Evolutionary conservation across 768 basidiomycete genomes (phyloP), one percentile per base, ranked within the genome.

Genomic region (Panus rudis): DNA sequence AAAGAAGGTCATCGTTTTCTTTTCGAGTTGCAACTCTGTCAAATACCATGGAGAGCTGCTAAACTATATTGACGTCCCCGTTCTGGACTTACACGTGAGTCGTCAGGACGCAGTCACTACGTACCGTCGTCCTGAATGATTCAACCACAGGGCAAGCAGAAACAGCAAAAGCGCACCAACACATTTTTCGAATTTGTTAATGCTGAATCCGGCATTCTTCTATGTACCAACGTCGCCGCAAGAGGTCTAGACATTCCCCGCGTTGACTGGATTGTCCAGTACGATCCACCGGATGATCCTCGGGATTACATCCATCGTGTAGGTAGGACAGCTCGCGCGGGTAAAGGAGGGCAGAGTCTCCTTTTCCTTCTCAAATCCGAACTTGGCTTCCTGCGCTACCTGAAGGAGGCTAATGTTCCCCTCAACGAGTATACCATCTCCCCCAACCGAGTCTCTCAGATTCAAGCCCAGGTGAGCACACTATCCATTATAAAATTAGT

Each of bases 291-390:
- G 52, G 92, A 94, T 55, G 92, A 97, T 59, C 93, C 92, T 7
- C 76, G 92, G 28, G 93, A 96, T 60, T 97, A 97, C 58, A 96
- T 97, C 51, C 92, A 97, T 61, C 86, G 92, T 48, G 92, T 96
- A 5, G 92, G 92, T 10, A 84, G 92, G 41, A 96, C 93, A 8
- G 92, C 93, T 5, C 80, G 92, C 47, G 92, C 92, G 6, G 92
- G 92, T 2, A 93, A 93, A 56, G 79, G 78, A n/a, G 92, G 92
- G 28, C 92, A 92, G 66, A 89, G 85, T 66, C 61, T 97, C 27
- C 64, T 97, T 27, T 96, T 97, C 70, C 63, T 97, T 20, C 63
- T 96, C 37, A 16, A 30, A 10, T 84, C 78, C 65, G 92, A 96
- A 62, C 71, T 96, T 19, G 92, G 92, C 1, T 96, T 96, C 67